Evolutionary conservation across 768 basidiomycete species (phyloP).

Genomic region (Phaeolepiota aurea): DNA sequence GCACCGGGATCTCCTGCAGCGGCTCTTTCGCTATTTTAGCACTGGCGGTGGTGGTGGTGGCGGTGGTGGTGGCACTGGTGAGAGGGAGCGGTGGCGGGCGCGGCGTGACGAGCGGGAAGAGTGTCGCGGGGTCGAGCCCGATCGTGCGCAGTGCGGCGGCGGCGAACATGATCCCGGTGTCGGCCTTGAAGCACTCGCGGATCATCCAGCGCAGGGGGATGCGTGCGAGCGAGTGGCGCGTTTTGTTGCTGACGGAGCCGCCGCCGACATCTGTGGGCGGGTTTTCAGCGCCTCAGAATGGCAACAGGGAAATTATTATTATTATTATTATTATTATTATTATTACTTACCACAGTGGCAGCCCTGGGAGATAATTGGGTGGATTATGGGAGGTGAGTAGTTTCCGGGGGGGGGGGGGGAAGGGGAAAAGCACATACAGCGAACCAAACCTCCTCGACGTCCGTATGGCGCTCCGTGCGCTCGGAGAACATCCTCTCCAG

Average conservation of each 20-base stretch:
- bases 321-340: not conserved
- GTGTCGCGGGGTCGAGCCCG: constrained; percentile 30
- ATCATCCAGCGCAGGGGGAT: constrained; percentile 65
- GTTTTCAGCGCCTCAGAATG: not conserved
- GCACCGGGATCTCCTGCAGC: not conserved
- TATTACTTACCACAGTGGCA: constrained; percentile 34
- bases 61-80: constrained; percentile 8
- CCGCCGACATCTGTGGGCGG: constrained; percentile 42
- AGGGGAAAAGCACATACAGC: constrained; percentile 22
- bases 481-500: constrained; percentile 25
- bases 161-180: constrained; percentile 54
- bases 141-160: constrained; percentile 28
- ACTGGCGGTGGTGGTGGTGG: constrained; percentile 3
- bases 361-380: constrained; percentile 26
- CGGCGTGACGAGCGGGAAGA: constrained; percentile 23
- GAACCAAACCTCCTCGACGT: constrained; percentile 67
- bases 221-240: constrained; percentile 38
- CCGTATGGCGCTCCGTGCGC: constrained; percentile 14
- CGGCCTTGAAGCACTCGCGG: constrained; percentile 49
- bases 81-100: constrained; percentile 21
- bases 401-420: not conserved
- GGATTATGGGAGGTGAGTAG: constrained; percentile 1
- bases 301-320: not conserved
- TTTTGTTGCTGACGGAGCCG: constrained; percentile 42
- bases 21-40: not conserved